These are phyloP conservation scores for Ramalina intermedia DNA, from an alignment of 495 filamentous ascomycete genomes.

Conservation along the genomic window DNA sequence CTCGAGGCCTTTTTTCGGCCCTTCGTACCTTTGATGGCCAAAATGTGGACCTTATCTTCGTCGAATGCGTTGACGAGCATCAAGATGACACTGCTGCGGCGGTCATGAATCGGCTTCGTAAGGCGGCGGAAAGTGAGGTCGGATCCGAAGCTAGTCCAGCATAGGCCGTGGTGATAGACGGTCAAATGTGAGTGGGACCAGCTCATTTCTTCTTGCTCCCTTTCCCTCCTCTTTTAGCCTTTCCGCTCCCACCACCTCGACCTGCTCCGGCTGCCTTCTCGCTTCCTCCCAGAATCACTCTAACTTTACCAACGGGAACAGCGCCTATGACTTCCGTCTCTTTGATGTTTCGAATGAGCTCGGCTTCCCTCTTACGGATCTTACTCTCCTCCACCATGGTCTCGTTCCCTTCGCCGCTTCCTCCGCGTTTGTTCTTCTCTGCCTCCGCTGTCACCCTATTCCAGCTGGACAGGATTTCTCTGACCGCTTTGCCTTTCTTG, in stretches of 20 bases:
- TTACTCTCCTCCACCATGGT: slow-evolving; percentile 50
- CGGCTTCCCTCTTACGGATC: slow-evolving; percentile 69
- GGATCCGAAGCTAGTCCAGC: slow-evolving; percentile 6
- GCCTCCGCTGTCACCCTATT: slow-evolving; percentile 31
- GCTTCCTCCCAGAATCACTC: slow-evolving; percentile 54
- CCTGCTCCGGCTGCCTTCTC: slow-evolving; percentile 34
- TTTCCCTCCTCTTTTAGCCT: slow-evolving; percentile 33
- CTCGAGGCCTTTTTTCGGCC: slow-evolving; percentile 73
- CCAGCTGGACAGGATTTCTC: slow-evolving; percentile 74
- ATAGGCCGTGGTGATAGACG: neutral
- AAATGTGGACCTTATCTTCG: slow-evolving; percentile 71
- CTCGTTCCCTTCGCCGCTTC: slow-evolving; percentile 33
- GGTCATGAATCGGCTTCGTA: slow-evolving; percentile 88
- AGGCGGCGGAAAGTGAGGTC: slow-evolving; percentile 53
- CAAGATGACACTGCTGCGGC: slow-evolving; percentile 76
- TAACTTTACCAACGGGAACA: slow-evolving; percentile 74
- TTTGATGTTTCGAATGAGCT: slow-evolving; percentile 66
- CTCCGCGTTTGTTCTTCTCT: slow-evolving; percentile 24
- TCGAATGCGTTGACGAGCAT: slow-evolving; percentile 70
- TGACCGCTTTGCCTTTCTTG: slow-evolving; percentile 92
- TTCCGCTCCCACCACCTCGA: slow-evolving; percentile 27
- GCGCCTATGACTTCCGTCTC: slow-evolving; percentile 68
- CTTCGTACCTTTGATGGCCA: slow-evolving; percentile 70
- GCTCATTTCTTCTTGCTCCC: slow-evolving; percentile 25
- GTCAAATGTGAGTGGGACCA: neutral